These are phyloP conservation scores for Tolypocladium sp. DNA, from an alignment of 2,329 filamentous ascomycete genomes.

Conservation along the genomic window DNA sequence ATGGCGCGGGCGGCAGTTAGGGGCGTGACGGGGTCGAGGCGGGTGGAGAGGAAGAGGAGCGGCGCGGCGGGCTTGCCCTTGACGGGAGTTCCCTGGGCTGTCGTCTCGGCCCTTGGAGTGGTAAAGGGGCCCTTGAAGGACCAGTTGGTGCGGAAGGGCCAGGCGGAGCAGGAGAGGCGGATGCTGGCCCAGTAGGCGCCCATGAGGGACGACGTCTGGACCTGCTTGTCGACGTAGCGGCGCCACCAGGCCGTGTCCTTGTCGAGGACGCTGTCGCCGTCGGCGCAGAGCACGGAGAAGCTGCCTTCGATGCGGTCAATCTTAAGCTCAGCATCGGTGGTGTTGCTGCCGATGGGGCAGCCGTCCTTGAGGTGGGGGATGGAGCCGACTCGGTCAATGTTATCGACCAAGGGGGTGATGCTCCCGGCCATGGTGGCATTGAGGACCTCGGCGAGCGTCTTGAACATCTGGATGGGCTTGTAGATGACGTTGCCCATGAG, in stretches of 20 bases:
- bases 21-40: slow-evolving; percentile 37
- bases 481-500: slow-evolving; percentile 21
- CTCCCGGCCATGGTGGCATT: slow-evolving; percentile 11
- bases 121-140: slow-evolving; percentile 27
- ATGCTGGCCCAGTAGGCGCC: slow-evolving; percentile 24
- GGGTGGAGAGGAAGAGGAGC: slow-evolving; percentile 32
- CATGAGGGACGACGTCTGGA: slow-evolving; percentile 17
- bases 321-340: slow-evolving; percentile 10
- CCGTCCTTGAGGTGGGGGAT: slow-evolving; percentile 12
- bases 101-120: slow-evolving; percentile 14
- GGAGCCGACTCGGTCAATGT: background rate
- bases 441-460: slow-evolving; percentile 6
- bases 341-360: slow-evolving; percentile 7
- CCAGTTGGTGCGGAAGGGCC: slow-evolving; percentile 27
- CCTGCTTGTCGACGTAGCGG: slow-evolving; percentile 18
- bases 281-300: slow-evolving; percentile 22
- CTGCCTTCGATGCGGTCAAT: background rate
- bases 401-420: slow-evolving; percentile 1
- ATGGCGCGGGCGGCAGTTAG: slow-evolving; percentile 23
- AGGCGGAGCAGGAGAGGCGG: slow-evolving; percentile 28
- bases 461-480: slow-evolving; percentile 11
- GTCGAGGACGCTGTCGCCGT: slow-evolving; percentile 17
- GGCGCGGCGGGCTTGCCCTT: slow-evolving; percentile 28
- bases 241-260: slow-evolving; percentile 14
- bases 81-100: slow-evolving; percentile 1